Conservation (phyloP, 495 filamentous ascomycete species). For the Chaetomium fimeti region DNA sequence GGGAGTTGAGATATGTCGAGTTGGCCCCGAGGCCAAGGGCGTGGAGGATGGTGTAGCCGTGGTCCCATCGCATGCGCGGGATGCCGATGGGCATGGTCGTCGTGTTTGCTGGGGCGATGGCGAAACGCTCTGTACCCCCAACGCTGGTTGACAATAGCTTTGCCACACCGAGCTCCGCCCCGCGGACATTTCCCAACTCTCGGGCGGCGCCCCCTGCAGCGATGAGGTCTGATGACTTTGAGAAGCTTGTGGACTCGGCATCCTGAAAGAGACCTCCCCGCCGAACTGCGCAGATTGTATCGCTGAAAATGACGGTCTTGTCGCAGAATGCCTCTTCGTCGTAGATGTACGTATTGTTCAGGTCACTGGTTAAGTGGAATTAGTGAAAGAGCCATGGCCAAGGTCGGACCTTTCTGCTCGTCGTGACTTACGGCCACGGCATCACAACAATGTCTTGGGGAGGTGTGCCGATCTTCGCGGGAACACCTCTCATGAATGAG, state of each 20-base stretch:
- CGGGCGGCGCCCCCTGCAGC: constrained; percentile 26
- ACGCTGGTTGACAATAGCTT: constrained; percentile 25
- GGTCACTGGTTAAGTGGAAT: constrained; percentile 5
- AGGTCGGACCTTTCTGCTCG: background rate
- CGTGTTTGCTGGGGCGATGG: background rate
- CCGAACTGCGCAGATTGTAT: constrained; percentile 25
- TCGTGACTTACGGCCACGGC: constrained; percentile 20
- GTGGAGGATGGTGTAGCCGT: constrained; percentile 27
- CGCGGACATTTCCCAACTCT: constrained; percentile 14
- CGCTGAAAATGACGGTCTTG: constrained; percentile 15
- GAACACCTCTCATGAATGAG: constrained; percentile 31
- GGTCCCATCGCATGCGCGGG: constrained; percentile 22
- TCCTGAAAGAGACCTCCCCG: constrained; percentile 22
- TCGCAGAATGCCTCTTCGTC: constrained; percentile 27
- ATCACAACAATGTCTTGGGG: constrained; percentile 27
- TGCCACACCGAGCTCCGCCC: constrained; percentile 21
- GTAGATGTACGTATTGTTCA: constrained; percentile 33
- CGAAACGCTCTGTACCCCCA: constrained; percentile 9
- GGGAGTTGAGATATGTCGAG: constrained; percentile 42
- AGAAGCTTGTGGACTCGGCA: constrained; percentile 22
- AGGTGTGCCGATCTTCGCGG: constrained; percentile 25
- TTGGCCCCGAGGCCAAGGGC: constrained; percentile 41
- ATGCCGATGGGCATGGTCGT: constrained; percentile 26
- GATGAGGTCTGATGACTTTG: constrained; percentile 21
- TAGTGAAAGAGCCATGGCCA: too few species aligned